Evolutionary conservation across 2,329 filamentous ascomycete genomes (phyloP).

Genomic region (Penicillium sp.): DNA sequence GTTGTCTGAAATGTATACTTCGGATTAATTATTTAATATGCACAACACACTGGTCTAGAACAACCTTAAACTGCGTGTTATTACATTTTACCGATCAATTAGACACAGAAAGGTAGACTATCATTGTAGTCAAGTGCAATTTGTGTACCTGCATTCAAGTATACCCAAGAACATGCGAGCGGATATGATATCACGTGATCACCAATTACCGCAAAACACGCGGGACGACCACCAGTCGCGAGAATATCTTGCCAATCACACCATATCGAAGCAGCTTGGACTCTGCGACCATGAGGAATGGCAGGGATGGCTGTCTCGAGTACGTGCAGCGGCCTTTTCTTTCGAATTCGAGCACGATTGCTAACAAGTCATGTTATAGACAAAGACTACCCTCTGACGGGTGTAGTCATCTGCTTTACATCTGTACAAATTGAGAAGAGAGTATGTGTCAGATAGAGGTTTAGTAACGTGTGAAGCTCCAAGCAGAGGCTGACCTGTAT

Average conservation of each 20-base stretch:
- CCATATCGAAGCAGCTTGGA: neutral
- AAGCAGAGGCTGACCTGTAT: slow-evolving; percentile 8
- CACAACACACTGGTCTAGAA: neutral
- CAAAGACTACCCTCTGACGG: slow-evolving; percentile 63
- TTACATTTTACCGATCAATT: neutral
- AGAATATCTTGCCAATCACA: neutral
- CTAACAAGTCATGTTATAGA: slow-evolving; percentile 40
- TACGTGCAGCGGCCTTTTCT: slow-evolving; percentile 21
- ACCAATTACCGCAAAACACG: slow-evolving; percentile 15
- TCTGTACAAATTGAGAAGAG: slow-evolving; percentile 76
- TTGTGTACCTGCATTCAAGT: neutral
- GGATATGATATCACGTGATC: slow-evolving; percentile 16
- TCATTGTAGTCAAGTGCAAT: neutral
- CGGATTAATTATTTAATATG: neutral
- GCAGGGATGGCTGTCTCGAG: slow-evolving; percentile 35
- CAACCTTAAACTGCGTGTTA: neutral
- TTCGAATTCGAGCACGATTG: slow-evolving; percentile 1
- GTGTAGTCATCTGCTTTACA: slow-evolving; percentile 82
- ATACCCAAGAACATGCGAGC: neutral
- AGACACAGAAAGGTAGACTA: neutral
- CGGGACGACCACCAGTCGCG: slow-evolving; percentile 5
- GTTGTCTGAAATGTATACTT: neutral
- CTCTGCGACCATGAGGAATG: slow-evolving; percentile 41
- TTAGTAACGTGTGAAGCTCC: neutral
- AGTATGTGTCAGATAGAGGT: slow-evolving; percentile 50